Percentiles rank a stretch among this genome's conserved stretches.
Conservation (phyloP, 352 stramenopile species). For the Phytophthora quininea region DNA sequence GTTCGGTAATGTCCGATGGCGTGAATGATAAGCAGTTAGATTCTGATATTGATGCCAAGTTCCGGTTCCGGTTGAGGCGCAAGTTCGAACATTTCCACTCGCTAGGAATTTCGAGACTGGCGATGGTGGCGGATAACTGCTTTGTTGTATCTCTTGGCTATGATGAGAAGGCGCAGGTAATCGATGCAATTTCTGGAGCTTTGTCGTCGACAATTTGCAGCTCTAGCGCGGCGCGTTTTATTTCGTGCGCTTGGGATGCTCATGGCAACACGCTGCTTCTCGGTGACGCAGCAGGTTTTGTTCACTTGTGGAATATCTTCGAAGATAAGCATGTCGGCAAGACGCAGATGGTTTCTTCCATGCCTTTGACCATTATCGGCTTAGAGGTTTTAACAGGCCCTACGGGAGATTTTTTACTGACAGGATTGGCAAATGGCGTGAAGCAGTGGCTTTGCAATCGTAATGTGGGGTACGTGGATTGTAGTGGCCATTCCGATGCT, state of each 20-base stretch:
- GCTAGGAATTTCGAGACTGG: constrained; percentile 59
- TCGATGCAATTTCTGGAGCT: constrained; percentile 66
- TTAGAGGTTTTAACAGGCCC: constrained; percentile 15
- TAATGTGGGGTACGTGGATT: constrained; percentile 68
- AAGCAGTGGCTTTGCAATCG: constrained; percentile 72
- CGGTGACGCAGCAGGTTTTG: constrained; percentile 48
- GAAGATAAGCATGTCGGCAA: constrained; percentile 65
- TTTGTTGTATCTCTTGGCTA: constrained; percentile 80
- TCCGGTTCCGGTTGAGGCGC: constrained; percentile 66
- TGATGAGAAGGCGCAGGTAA: constrained; percentile 73
- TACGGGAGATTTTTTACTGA: constrained; percentile 51
- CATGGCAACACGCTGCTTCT: constrained; percentile 57
- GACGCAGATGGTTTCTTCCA: constrained; percentile 31
- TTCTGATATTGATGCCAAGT: constrained; percentile 25
- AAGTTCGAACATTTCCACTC: constrained; percentile 69
- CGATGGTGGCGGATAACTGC: constrained; percentile 68
- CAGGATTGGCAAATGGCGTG: constrained; percentile 40
- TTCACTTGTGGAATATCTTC: constrained; percentile 75
- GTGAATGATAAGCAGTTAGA: constrained; percentile 19
- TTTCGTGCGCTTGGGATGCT: constrained; percentile 66
- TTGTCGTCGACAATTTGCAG: constrained; percentile 66
- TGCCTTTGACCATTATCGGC: constrained; percentile 21
- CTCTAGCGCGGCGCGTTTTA: constrained; percentile 52
- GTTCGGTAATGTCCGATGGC: not conserved
- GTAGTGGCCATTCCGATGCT: constrained; percentile 50